Base-by-base conservation (phyloP, 306 rosid species). In the Ceratonia siliqua region DNA sequence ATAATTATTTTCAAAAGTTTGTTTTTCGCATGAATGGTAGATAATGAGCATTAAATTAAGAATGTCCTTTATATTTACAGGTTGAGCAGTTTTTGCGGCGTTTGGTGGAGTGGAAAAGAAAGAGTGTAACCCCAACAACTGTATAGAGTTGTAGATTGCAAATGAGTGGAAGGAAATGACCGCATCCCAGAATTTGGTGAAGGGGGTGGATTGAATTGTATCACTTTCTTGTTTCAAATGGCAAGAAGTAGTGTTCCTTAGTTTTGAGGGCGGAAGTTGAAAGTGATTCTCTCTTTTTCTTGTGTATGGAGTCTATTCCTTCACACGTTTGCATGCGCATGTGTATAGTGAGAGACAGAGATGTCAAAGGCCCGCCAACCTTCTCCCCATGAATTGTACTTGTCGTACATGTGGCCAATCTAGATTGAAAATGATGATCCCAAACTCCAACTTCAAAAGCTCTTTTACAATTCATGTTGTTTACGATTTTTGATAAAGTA, bases 71-170 rank as follows among this genome's bases (percentile, higher is more conserved):
- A 59, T 62, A 33, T 11, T 38, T 52, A 62, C 79, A 92, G 98
- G 98, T 94, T 12, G 87, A 88, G 82, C 83, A 84, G 68, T 94
- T 94, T 78, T 85, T 94, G 87, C 70, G 90, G 85, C 88, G 85
- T 41, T 73, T 91, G 72, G 95, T 90, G 84, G 87, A 85, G 18
- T 91, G 96, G 90, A 87, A 93, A 80, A 83, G 82, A 71, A 74
- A 28, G 5, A 77, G 59, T 43, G 70, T 75, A 81, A 13, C 52
- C 32, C 82, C 74, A 58, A 24, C 69, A 30, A 62, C 62, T 57
- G 56, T 49, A 38, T 61, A 57, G 75, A 67, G 58, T 27, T 46
- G 73, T 69, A 80, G 74, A 78, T 38, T 30, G 78, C 72, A 65
- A 81, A 68, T 66, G 69, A 76, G 43, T 71, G 41, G 13, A 77